A percentile compares a stretch with the other conserved stretches of the same genome.
phyloP scores from a whole-genome alignment of 2,329 filamentous ascomycete species.

The Colletotrichum filicis region DNA sequence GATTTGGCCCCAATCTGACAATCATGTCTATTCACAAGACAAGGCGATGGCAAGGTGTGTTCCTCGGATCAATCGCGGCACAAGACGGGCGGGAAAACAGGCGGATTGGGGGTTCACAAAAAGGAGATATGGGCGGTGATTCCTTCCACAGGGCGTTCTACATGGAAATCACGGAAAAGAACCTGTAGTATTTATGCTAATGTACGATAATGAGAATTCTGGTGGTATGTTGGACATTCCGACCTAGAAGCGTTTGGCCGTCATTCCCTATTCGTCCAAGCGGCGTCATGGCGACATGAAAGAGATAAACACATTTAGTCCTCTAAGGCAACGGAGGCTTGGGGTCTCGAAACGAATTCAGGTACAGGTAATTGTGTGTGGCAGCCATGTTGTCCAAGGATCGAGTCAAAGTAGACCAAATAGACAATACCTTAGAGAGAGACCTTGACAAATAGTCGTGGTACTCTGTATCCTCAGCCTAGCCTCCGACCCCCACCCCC shows the following conservation, averaged over 20 bases:
- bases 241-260: background rate
- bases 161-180: background rate
- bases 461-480: background rate
- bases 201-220: slow-evolving; percentile 26
- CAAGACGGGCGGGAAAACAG: background rate
- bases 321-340: too few relatives aligned
- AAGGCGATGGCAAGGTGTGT: background rate
- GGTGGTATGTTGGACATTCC: slow-evolving; percentile 3
- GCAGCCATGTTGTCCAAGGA: background rate
- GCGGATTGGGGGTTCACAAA: background rate
- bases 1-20: background rate
- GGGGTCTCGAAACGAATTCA: background rate
- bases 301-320: background rate
- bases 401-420: background rate
- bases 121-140: background rate
- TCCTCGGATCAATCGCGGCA: background rate
- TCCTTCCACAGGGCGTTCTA: slow-evolving; percentile 10
- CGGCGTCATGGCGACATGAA: background rate
- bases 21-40: background rate
- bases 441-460: background rate
- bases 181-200: slow-evolving; percentile 22
- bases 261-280: background rate
- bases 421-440: background rate
- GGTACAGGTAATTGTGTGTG: background rate
- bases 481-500: too few relatives aligned